phyloP scores from a whole-genome alignment of 2,329 filamentous ascomycete genomes.

The Colletotrichum shisoi region DNA sequence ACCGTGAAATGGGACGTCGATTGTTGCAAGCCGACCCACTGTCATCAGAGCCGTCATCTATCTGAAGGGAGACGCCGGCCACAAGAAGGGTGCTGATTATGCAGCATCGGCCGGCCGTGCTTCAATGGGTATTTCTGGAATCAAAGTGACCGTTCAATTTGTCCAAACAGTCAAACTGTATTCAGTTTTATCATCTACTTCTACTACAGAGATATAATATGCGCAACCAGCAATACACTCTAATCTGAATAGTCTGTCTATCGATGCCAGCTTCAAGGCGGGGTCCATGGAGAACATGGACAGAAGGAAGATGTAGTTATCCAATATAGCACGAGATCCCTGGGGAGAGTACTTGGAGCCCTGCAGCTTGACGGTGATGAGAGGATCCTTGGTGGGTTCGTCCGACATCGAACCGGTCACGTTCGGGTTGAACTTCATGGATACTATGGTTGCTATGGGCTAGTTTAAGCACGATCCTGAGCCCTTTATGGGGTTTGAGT shows the following conservation, averaged over 20 bases:
- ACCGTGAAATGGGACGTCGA: conserved; percentile 33
- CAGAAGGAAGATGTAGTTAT: not conserved
- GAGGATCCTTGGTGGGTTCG: conserved; percentile 5
- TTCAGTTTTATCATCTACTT: too few relatives aligned
- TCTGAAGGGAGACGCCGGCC: conserved; percentile 23
- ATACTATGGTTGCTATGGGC: conserved; percentile 43
- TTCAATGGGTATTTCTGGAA: too few relatives aligned
- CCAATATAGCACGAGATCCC: not conserved
- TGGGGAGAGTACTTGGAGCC: not conserved
- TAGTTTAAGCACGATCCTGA: conserved; percentile 33
- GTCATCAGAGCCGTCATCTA: conserved; percentile 21
- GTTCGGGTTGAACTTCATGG: conserved; percentile 43
- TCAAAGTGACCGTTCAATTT: too few relatives aligned
- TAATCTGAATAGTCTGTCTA: too few relatives aligned
- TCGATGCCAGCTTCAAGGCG: too few relatives aligned
- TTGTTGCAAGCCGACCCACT: conserved; percentile 19
- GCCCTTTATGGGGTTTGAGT: conserved; percentile 45
- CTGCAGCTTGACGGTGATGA: conserved; percentile 16
- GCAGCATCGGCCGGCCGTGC: too few relatives aligned
- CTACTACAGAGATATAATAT: too few relatives aligned
- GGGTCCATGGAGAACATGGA: not conserved
- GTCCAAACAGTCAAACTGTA: too few relatives aligned
- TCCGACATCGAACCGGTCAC: conserved; percentile 42
- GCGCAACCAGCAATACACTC: too few relatives aligned
- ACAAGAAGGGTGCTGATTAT: conserved; percentile 22